Conservation (phyloP, 2,329 filamentous ascomycete genomes). For the Phoma herbarum region DNA sequence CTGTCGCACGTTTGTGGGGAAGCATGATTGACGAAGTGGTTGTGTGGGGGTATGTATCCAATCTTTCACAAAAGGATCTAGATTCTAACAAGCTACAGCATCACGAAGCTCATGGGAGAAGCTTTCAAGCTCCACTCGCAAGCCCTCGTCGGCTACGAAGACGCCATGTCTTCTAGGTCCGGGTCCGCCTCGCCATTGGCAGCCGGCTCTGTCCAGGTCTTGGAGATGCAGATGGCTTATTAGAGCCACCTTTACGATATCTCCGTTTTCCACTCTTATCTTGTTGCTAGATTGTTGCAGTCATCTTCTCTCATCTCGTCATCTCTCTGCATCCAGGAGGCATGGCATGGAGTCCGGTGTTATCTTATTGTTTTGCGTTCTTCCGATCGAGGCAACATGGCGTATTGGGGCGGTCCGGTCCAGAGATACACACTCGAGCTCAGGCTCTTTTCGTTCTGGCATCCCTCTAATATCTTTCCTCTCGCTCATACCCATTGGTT, state of each 20-base stretch:
- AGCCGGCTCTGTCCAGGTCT: slow-evolving; percentile 51
- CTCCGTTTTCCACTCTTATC: slow-evolving; percentile 28
- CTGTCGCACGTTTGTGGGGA: slow-evolving; percentile 93
- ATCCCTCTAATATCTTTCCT: slow-evolving; percentile 50
- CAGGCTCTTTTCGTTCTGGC: slow-evolving; percentile 43
- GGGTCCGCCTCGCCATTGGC: slow-evolving; percentile 54
- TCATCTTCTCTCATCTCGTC: slow-evolving; percentile 30
- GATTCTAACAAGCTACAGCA: slow-evolving; percentile 66
- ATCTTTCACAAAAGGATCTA: slow-evolving; percentile 1
- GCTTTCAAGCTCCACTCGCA: slow-evolving; percentile 97
- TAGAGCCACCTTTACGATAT: slow-evolving; percentile 38
- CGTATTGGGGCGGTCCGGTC: slow-evolving; percentile 48
- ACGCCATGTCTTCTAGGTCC: slow-evolving; percentile 67
- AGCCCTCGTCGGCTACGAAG: slow-evolving; percentile 92
- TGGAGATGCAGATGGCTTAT: slow-evolving; percentile 57
- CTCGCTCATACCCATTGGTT: slow-evolving; percentile 49
- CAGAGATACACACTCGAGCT: slow-evolving; percentile 48
- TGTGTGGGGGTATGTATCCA: slow-evolving; percentile 90
- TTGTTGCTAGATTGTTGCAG: slow-evolving; percentile 44
- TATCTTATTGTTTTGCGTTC: slow-evolving; percentile 27
- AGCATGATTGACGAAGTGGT: slow-evolving; percentile 98
- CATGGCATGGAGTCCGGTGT: slow-evolving; percentile 47
- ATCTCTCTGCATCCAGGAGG: slow-evolving; percentile 44
- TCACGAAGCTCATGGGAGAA: slow-evolving; percentile 96
- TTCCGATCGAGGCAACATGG: slow-evolving; percentile 44